Conservation (phyloP, 2,329 filamentous ascomycete species). For the Aspergillus uvarum region DNA sequence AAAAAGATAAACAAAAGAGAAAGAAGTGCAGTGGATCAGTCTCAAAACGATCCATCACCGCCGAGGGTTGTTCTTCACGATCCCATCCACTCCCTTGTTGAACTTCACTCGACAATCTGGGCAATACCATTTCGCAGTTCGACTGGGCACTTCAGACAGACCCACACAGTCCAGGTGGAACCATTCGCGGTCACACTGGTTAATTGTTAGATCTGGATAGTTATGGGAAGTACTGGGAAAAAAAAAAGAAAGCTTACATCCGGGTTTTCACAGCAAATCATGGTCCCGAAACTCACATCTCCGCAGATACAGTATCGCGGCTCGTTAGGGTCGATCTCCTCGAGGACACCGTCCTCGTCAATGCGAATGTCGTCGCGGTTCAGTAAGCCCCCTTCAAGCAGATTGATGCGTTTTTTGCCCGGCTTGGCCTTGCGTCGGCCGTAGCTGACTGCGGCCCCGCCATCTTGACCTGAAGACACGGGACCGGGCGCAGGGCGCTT, state of each 20-base stretch:
- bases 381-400: slow-evolving; percentile 39
- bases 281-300: slow-evolving; percentile 63
- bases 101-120: slow-evolving; percentile 58
- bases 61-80: slow-evolving; percentile 38
- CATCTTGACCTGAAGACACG: slow-evolving; percentile 57
- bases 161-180: slow-evolving; percentile 64
- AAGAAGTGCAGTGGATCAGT: neutral
- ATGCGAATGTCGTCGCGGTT: slow-evolving; percentile 41
- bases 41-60: slow-evolving; percentile 22
- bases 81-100: slow-evolving; percentile 43
- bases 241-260: slow-evolving; percentile 43
- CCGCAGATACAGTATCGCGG: slow-evolving; percentile 64
- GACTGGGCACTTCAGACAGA: slow-evolving; percentile 58
- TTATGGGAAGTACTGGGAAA: neutral
- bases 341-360: slow-evolving; percentile 50
- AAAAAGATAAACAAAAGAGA: neutral
- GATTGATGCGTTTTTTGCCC: slow-evolving; percentile 38
- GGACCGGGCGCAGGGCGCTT: slow-evolving; percentile 62
- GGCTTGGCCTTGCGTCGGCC: slow-evolving; percentile 59
- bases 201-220: slow-evolving; percentile 16
- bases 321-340: slow-evolving; percentile 61
- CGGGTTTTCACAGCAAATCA: slow-evolving; percentile 65
- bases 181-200: slow-evolving; percentile 64
- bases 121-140: slow-evolving; percentile 66
- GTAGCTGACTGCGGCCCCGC: slow-evolving; percentile 61